Evolutionary conservation across 805 yeast genomes (phyloP).

Genomic region (Candida ulmi): DNA sequence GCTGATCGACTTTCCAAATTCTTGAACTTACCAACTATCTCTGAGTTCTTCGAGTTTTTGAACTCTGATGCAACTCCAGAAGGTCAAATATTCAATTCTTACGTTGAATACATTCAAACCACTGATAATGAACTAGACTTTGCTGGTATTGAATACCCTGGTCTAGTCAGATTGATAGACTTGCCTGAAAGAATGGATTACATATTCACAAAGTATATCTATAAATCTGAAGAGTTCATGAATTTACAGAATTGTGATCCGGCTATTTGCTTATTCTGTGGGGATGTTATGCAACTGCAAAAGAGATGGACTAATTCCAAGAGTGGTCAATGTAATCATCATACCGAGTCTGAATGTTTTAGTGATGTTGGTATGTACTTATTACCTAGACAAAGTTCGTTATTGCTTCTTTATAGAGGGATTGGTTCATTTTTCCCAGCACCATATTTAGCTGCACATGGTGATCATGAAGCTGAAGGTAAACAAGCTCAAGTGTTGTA

Average conservation of each 20-base stretch:
- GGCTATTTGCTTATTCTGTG: slow-evolving; percentile 84
- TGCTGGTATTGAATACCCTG: slow-evolving; percentile 53
- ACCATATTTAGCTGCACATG: slow-evolving; percentile 83
- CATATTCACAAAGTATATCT: slow-evolving; percentile 57
- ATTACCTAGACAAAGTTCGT: slow-evolving; percentile 60
- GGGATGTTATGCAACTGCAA: slow-evolving; percentile 62
- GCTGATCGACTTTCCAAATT: slow-evolving; percentile 47
- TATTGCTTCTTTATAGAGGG: slow-evolving; percentile 60
- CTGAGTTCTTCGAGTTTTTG: slow-evolving; percentile 14
- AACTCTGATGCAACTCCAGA: slow-evolving; percentile 21
- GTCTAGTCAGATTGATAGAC: slow-evolving; percentile 40
- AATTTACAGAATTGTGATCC: slow-evolving; percentile 53
- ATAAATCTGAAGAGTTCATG: slow-evolving; percentile 35
- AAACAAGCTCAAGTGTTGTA: slow-evolving; percentile 69
- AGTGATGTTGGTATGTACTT: slow-evolving; percentile 66
- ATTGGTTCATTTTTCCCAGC: slow-evolving; percentile 82
- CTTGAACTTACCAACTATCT: slow-evolving; percentile 40
- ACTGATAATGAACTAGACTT: slow-evolving; percentile 19
- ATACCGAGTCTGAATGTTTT: slow-evolving; percentile 57
- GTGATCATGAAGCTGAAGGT: slow-evolving; percentile 73
- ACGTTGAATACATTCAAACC: slow-evolving; percentile 12
- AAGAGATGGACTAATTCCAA: slow-evolving; percentile 45
- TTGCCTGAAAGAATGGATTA: slow-evolving; percentile 64
- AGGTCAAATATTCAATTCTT: slow-evolving; percentile 10
- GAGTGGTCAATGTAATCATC: slow-evolving; percentile 78